A percentile compares a stretch with the other conserved stretches of the same genome.
Evolutionary conservation across 495 filamentous ascomycete genomes (phyloP).

Genomic region (Aspergillus nanangensis): DNA sequence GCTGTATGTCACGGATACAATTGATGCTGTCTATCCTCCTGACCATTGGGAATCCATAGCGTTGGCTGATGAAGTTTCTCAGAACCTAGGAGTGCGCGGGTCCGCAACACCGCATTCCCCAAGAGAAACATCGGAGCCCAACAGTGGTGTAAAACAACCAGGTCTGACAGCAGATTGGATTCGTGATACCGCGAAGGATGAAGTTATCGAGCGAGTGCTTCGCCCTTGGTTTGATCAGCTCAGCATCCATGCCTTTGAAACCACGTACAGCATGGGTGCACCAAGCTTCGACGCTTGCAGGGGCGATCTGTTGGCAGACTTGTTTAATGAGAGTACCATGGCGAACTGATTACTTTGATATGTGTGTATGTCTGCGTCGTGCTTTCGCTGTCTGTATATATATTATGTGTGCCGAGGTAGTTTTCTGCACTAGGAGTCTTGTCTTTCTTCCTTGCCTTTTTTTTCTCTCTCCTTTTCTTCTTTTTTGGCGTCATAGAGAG

Average conservation of each 20-base stretch:
- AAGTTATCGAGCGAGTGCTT: slow-evolving; percentile 69
- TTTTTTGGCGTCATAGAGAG: no score
- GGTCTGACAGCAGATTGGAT: slow-evolving; percentile 42
- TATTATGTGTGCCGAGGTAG: slow-evolving; percentile 9
- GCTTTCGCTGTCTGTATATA: not conserved
- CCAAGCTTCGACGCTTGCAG: slow-evolving; percentile 67
- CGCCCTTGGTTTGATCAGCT: slow-evolving; percentile 87
- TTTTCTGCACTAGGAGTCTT: no score
- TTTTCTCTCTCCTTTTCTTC: not conserved
- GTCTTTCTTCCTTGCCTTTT: not conserved
- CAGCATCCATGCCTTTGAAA: slow-evolving; percentile 89
- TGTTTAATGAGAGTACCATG: slow-evolving; percentile 73
- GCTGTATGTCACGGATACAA: slow-evolving; percentile 95
- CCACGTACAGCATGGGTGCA: slow-evolving; percentile 76
- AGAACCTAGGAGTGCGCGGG: slow-evolving; percentile 58
- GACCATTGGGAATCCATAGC: slow-evolving; percentile 67
- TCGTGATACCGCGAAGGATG: slow-evolving; percentile 55
- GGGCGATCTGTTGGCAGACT: slow-evolving; percentile 65
- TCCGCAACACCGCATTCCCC: slow-evolving; percentile 31
- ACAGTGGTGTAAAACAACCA: slow-evolving; percentile 28
- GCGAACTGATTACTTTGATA: slow-evolving; percentile 22
- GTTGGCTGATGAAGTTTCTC: slow-evolving; percentile 80
- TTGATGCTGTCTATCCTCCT: slow-evolving; percentile 90
- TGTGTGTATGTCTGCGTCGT: slow-evolving; percentile 1
- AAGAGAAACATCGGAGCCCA: slow-evolving; percentile 30